Percentiles rank a stretch among this genome's conserved stretches.
These are phyloP conservation scores for Cadophora malorum DNA, from an alignment of 2,329 filamentous ascomycete genomes.

Conservation along the genomic window DNA sequence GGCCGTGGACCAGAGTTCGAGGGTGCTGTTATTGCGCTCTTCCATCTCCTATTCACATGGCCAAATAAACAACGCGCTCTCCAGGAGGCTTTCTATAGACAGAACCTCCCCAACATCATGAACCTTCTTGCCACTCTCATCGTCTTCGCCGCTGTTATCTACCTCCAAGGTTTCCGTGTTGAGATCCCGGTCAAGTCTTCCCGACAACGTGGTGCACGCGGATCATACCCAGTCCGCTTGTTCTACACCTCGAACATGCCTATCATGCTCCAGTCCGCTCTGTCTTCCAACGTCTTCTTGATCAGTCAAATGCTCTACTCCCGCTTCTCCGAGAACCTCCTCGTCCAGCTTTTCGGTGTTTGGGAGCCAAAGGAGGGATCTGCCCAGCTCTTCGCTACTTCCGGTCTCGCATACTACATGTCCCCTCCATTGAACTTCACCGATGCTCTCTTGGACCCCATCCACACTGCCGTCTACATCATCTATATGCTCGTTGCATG, in stretches of 20 bases:
- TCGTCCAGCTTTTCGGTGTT: conserved; percentile 95
- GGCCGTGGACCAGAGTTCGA: conserved; percentile 99
- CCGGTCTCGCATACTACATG: conserved; percentile 99
- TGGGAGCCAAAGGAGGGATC: conserved; percentile 98
- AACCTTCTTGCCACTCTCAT: conserved; percentile 92
- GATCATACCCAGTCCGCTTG: conserved; percentile 96
- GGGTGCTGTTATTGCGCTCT: conserved; percentile 95
- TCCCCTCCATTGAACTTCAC: conserved; percentile 97
- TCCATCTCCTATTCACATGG: conserved; percentile 98
- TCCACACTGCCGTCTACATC: conserved; percentile 95
- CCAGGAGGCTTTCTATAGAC: conserved; percentile 98
- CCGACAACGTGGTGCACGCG: conserved; percentile 97
- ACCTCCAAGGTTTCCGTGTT: conserved; percentile 98
- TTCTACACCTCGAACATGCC: conserved; percentile 99
- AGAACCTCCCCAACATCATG: conserved; percentile 99
- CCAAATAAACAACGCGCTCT: conserved; percentile 99
- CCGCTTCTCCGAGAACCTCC: conserved; percentile 97
- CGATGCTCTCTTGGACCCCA: conserved; percentile 93
- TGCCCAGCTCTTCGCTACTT: conserved; percentile 91
- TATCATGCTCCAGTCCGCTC: conserved; percentile 99
- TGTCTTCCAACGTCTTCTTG: conserved; percentile 98
- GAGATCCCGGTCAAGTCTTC: conserved; percentile 99
- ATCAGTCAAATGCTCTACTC: conserved; percentile 99
- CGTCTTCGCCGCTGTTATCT: conserved; percentile 98
- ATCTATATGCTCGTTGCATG: conserved; percentile 98